These are phyloP conservation scores for Stygiomarasmius scandens DNA, from an alignment of 1,284 basidiomycete species.

Conservation along the genomic window DNA sequence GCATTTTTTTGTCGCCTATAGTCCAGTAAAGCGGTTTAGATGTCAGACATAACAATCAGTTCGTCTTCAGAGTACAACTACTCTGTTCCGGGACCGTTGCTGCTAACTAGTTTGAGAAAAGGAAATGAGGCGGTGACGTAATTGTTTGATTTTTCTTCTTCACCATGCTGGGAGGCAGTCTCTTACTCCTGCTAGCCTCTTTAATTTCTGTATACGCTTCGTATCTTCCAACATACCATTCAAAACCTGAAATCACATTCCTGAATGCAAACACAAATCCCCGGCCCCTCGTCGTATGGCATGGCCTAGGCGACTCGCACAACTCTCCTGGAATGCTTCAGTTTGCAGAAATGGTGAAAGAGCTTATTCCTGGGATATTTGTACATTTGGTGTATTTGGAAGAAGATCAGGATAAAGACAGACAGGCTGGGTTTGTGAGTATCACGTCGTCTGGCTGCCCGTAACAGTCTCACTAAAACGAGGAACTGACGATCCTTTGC, in stretches of 20 bases:
- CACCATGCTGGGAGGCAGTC: background rate
- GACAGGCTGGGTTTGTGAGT: conserved; percentile 80
- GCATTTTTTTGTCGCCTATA: too few relatives aligned
- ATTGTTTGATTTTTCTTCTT: too few relatives aligned
- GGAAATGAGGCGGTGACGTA: too few relatives aligned
- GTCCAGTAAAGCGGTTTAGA: too few relatives aligned
- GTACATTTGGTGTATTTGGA: conserved; percentile 83
- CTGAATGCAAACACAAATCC: conserved; percentile 49
- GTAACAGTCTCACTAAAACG: too few relatives aligned
- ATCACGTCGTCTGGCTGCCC: background rate
- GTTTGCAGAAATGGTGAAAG: conserved; percentile 69
- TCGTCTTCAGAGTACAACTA: too few relatives aligned
- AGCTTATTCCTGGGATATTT: conserved; percentile 82
- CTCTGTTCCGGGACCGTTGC: too few relatives aligned
- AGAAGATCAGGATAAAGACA: conserved; percentile 68
- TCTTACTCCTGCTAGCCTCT: background rate
- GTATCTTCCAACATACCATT: background rate
- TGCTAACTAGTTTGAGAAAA: too few relatives aligned
- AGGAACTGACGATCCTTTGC: too few relatives aligned
- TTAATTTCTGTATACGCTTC: background rate
- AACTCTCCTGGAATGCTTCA: conserved; percentile 68
- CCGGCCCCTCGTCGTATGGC: conserved; percentile 91
- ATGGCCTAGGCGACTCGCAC: conserved; percentile 76
- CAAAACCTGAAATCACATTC: background rate
- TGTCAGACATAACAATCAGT: too few relatives aligned